A percentile compares a stretch with the other conserved stretches of the same genome.
These are phyloP conservation scores for Tetraselmis chui DNA, from an alignment of 139 green algal species.

Conservation along the genomic window DNA sequence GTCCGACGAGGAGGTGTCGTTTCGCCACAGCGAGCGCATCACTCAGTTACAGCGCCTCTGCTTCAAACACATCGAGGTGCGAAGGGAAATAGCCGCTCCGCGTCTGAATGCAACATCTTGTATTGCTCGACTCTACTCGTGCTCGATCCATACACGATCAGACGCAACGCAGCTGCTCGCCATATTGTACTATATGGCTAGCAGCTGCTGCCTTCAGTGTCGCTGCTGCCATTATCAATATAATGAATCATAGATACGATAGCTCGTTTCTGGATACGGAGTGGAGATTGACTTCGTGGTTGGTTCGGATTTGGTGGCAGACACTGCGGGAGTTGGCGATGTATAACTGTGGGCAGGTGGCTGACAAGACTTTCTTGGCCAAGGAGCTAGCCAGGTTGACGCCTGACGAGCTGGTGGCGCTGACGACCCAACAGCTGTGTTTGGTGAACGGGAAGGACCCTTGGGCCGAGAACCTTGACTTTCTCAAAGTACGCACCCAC, in stretches of 20 bases:
- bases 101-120: too few species aligned
- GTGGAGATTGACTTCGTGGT: too few species aligned
- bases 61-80: conserved; percentile 57
- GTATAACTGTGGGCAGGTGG: conserved; percentile 55
- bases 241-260: too few species aligned
- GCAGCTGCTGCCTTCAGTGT: too few species aligned
- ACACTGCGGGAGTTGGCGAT: conserved; percentile 71
- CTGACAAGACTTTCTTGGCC: conserved; percentile 21
- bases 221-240: too few species aligned
- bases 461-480: conserved; percentile 47
- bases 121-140: too few species aligned
- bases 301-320: too few species aligned
- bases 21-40: not conserved
- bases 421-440: conserved; percentile 73
- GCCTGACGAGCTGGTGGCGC: conserved; percentile 52
- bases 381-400: conserved; percentile 51
- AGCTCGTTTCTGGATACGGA: too few species aligned
- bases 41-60: conserved; percentile 79
- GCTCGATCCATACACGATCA: too few species aligned
- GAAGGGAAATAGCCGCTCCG: not conserved
- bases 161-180: too few species aligned
- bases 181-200: too few species aligned
- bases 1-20: conserved; percentile 70
- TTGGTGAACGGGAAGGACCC: conserved; percentile 69
- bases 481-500: conserved; percentile 49